Base-by-base conservation (phyloP, 2,329 filamentous ascomycete species). In the Pleoardoris graminearum region DNA sequence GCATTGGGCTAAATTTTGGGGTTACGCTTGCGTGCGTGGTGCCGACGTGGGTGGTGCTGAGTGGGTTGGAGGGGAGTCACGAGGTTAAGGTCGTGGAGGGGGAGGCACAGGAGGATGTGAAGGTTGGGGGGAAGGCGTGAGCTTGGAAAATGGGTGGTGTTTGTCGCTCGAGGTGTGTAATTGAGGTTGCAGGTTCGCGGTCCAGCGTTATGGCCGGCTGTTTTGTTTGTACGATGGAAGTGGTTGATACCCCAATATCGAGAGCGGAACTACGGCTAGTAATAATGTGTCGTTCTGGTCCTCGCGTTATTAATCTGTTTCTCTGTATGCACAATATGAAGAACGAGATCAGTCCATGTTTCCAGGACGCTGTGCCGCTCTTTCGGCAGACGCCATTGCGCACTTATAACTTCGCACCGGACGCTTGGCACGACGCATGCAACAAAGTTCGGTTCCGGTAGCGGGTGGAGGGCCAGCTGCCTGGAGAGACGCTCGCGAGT, bases 101-200 rank as follows among this genome's bases (percentile, higher is more conserved):
- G 12, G 53, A 54, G 12, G 48, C 32, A 1, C 35, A 61, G 16
- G 55, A 45, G 4, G 45, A 58, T 16, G 32, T 44, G 4, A 63
- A 62, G 49, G 25, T 57, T 29, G 44, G 5, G 10, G 23, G 35
- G 11, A 48, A 48, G 44, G 21, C 22, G 22, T 48, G 21, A 32
- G 44, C 8, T 12, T 32, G n/a, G 10, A 32, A 14, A 32, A 14
- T 10, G 30, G 11, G 30, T 14, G 30, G 12, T 10, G 30, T 12
- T 14, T 32, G 30, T 14, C 11, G 30, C 11, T 12, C 30, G n/a
- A 12, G 90, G 88, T 87, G 90, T 90, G 87, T 90, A 87, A 0
- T 87, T 90, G 61, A 78, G 87, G 2, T 78, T 80, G 0, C 87
- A 87, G 1, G 87, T 87, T 0, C 88, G 85, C 57, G 87, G 90